phyloP scores from a whole-genome alignment of 2,329 filamentous ascomycete species.

The Neurospora sp. region DNA sequence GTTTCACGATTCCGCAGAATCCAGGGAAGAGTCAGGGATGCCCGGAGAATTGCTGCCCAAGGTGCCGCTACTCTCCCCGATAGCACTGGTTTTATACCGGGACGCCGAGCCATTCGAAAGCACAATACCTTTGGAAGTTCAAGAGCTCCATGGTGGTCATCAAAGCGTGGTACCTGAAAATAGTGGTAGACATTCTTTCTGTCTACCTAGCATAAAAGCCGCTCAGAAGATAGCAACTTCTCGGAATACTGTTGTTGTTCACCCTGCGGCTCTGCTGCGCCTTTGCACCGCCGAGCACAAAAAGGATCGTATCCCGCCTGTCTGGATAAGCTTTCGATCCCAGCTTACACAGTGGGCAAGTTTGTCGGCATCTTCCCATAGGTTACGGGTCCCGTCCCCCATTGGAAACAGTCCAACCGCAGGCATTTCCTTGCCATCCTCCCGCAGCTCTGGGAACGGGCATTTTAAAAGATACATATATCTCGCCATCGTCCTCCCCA shows the following conservation, averaged over 20 bases:
- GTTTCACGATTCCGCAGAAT: neutral
- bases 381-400: neutral
- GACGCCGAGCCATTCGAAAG: neutral
- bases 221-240: neutral
- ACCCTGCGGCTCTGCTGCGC: neutral
- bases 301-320: neutral
- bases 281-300: neutral
- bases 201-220: neutral
- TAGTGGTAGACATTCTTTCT: neutral
- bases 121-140: neutral
- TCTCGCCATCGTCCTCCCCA: neutral
- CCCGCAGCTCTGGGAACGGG: neutral
- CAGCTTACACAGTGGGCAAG: neutral
- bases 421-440: constrained; percentile 8
- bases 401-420: constrained; percentile 1
- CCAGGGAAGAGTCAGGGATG: constrained; percentile 21
- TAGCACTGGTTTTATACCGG: constrained; percentile 2
- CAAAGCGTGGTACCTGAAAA: neutral
- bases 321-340: neutral
- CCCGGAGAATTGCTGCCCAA: constrained; percentile 34
- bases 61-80: constrained; percentile 23
- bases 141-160: neutral
- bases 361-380: neutral
- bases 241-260: neutral
- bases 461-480: neutral